Conservation (phyloP, 129 eudicot species). For the Heracleum sosnowskyi region DNA sequence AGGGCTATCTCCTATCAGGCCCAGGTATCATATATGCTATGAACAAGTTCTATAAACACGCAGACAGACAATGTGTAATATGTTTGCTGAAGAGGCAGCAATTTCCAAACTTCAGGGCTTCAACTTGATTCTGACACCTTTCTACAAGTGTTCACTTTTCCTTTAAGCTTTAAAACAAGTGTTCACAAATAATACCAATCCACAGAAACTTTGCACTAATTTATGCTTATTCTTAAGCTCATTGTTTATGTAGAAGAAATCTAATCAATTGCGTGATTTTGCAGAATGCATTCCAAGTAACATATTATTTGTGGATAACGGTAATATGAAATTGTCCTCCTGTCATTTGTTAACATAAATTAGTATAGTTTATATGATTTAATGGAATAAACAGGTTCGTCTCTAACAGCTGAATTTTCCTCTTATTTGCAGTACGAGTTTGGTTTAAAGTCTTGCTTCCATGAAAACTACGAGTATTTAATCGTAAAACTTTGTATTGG, state of each 20-base stretch:
- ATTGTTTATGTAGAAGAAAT: neutral
- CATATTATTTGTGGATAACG: constrained; percentile 90
- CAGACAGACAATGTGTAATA: neutral
- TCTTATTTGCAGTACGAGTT: constrained; percentile 62
- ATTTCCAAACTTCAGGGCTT: neutral
- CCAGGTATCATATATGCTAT: neutral
- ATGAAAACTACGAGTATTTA: constrained; percentile 35
- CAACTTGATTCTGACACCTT: neutral
- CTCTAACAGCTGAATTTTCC: neutral
- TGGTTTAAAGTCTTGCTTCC: constrained; percentile 70
- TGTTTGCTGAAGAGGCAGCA: neutral
- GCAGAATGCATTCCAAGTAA: constrained; percentile 96
- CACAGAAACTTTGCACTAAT: neutral
- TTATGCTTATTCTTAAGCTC: neutral
- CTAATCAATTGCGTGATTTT: constrained; percentile 13
- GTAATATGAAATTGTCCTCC: constrained; percentile 30
- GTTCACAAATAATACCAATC: neutral
- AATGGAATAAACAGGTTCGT: neutral
- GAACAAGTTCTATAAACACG: neutral
- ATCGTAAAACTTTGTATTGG: constrained; percentile 51
- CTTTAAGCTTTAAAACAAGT: neutral
- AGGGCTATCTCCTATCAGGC: neutral
- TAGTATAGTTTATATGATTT: neutral
- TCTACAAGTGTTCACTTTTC: neutral
- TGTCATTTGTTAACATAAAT: neutral